These are phyloP conservation scores for Xylariaceae sp. DNA, from an alignment of 2,329 filamentous ascomycete genomes.

Conservation along the genomic window DNA sequence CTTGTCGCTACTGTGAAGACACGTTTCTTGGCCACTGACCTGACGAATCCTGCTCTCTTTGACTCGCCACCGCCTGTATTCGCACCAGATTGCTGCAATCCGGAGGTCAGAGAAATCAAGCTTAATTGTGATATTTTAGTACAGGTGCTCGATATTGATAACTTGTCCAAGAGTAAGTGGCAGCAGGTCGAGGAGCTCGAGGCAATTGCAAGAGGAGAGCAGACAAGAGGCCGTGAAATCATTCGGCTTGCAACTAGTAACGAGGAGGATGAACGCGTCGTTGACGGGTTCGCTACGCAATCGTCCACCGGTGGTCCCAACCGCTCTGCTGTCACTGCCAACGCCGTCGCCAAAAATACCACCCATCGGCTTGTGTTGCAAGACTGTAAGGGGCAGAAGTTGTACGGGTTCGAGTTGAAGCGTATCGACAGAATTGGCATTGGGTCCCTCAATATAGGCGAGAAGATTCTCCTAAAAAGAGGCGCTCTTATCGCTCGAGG, in stretches of 20 bases:
- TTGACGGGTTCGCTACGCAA: constrained; percentile 28
- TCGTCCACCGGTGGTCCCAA: constrained; percentile 7
- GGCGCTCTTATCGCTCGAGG: constrained; percentile 66
- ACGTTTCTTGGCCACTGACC: constrained; percentile 72
- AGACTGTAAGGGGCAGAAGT: constrained; percentile 64
- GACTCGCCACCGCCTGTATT: constrained; percentile 39
- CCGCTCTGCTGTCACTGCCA: constrained; percentile 17
- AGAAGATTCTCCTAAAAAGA: constrained; percentile 70
- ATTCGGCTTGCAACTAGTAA: constrained; percentile 55
- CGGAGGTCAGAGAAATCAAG: constrained; percentile 47
- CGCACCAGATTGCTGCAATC: constrained; percentile 53
- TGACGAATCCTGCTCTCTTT: constrained; percentile 56
- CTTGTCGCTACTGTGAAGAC: constrained; percentile 75
- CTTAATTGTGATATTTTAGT: constrained; percentile 62
- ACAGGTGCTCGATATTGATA: constrained; percentile 82
- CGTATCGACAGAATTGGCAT: constrained; percentile 61
- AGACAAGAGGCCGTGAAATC: constrained; percentile 71
- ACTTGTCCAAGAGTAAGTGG: constrained; percentile 75
- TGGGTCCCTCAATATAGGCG: constrained; percentile 64
- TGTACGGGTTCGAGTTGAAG: constrained; percentile 68
- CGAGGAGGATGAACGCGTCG: constrained; percentile 44
- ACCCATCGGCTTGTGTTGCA: constrained; percentile 80
- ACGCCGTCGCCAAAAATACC: constrained; percentile 40
- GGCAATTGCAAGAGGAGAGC: constrained; percentile 66
- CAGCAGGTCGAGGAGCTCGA: constrained; percentile 81